Evolutionary conservation across 2,329 filamentous ascomycete species (phyloP), one percentile per base, ranked within the genome.

Genomic region (Penicillium corylophilum): DNA sequence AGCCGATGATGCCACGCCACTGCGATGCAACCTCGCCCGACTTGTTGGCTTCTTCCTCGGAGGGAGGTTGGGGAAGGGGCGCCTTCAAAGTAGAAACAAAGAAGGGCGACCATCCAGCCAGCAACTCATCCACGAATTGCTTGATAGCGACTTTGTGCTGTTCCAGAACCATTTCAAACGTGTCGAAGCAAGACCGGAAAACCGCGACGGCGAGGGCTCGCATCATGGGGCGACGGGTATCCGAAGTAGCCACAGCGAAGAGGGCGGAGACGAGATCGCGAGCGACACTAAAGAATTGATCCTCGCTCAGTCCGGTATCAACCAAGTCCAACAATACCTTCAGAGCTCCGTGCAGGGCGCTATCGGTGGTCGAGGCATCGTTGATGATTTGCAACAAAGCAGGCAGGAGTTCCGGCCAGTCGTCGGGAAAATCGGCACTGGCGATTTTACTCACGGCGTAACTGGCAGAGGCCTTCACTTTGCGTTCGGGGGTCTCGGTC

Each of bases 91-190:
- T 84, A 35, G 83, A 81, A 60, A 90, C 80, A 76, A 97, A 94
- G 77, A 96, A 96, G 4, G 92, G 90, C 56, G 89, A 86, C 94
- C 94, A 99, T 45, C 83, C 82, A 61, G 80, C 81, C 44, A 97
- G 79, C 0, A 90, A 85, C 66, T 95, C 88, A 55, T 96, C 90
- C 47, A 93, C 91, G 70, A 99, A 99, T 1, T 80, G 81, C 72
- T 90, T 94, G 55, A 97, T 90, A 49, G 89, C 89, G 51, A 82
- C 81, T 65, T 89, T 89, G 73, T 97, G 89, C 62, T 95, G 90
- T 61, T 96, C 92, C 79, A 96, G 88, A 60, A 97, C 89, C 83
- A 96, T 95, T 74, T 97, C 91, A 76, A 99, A 83, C 50, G 94
- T 89, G 69, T 97, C 91, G 70, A 99, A 95, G 73, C 90, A 96